Evolutionary conservation across 441 rosid genomes (phyloP), one percentile per base, ranked within the genome.

Genomic region (Jatropha podagrica): DNA sequence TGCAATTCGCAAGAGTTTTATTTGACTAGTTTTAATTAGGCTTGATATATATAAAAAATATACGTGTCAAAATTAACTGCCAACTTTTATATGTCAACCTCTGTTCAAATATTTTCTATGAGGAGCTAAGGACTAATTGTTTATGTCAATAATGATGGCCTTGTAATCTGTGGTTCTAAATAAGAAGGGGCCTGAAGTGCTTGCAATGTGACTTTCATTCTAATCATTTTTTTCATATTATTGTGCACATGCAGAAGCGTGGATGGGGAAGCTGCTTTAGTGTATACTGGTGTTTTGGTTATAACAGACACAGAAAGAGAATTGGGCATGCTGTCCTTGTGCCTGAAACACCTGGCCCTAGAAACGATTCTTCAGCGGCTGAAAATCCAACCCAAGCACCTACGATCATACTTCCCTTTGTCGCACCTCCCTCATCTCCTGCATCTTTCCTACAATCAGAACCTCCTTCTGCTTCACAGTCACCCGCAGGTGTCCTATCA

Each of bases 391-490:
- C 79, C 71, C 92, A 85, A 72, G 73, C 84, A 23, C 77, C 86
- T 73, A 65, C 85, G 10, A 62, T 85, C 69, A 74, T 82, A 11
- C 91, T 87, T 51, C 99, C 98, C 12, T 95, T 95, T 73, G 82
- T 87, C 74, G 99, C 98, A 37, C 99, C 99, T 51, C 98, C 99
- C 17, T 95, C 99, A 37, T 95, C 99, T 62, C 99, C 99, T 26
- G 98, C 91, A 49, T 93, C 99, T 5, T 95, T 95, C 83, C 83
- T 92, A 78, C 99, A 86, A 74, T 95, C 99, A 42, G 99, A 92
- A 58, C 96, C 97, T 72, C 88, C 97, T 73, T 95, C 98, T 41
- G 96, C 84, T 3, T 74, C 88, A 6, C 99, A 95, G 8, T 95
- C 99, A 23, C 98, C 99, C 1, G 87, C 85, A 20, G 95, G 93